These are phyloP conservation scores for Beauveria brongniartii DNA, from an alignment of 2,329 filamentous ascomycete genomes.

Conservation along the genomic window DNA sequence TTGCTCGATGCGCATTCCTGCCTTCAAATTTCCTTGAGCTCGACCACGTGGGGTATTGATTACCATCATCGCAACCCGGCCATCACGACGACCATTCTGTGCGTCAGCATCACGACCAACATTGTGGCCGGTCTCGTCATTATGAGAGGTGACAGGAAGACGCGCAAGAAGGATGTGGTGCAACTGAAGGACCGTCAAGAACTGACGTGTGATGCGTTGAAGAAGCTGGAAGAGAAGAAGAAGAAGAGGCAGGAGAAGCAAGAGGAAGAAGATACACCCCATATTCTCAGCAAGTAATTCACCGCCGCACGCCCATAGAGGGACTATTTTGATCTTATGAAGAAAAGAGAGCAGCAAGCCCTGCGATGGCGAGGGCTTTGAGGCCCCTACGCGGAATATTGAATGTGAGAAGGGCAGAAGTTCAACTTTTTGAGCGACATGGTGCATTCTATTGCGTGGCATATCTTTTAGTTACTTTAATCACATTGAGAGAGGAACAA, in stretches of 20 bases:
- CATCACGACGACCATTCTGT: slow-evolving; percentile 73
- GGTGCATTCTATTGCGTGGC: not conserved
- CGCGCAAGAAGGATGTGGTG: slow-evolving; percentile 78
- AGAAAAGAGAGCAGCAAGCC: not conserved
- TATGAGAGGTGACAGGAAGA: slow-evolving; percentile 64
- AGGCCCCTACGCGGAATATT: not conserved
- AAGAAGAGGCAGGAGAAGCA: slow-evolving; percentile 23
- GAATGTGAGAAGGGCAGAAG: not conserved
- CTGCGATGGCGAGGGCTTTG: not conserved
- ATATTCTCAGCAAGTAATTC: not conserved
- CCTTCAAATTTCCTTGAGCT: slow-evolving; percentile 71
- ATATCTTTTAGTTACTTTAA: not conserved
- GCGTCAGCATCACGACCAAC: slow-evolving; percentile 70
- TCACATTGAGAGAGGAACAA: not conserved
- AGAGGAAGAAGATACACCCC: not conserved
- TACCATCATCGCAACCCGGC: slow-evolving; percentile 62
- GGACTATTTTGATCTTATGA: not conserved
- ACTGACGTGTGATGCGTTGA: slow-evolving; percentile 53
- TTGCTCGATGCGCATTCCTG: slow-evolving; percentile 72
- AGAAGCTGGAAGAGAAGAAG: slow-evolving; percentile 39
- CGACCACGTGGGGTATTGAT: slow-evolving; percentile 70
- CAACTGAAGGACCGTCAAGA: slow-evolving; percentile 70
- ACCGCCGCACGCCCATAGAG: not conserved
- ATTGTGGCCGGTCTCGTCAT: slow-evolving; percentile 71
- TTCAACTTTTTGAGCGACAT: not conserved